Base-by-base conservation (phyloP, 257 asterid genomes). In the Linaria vulgaris region DNA sequence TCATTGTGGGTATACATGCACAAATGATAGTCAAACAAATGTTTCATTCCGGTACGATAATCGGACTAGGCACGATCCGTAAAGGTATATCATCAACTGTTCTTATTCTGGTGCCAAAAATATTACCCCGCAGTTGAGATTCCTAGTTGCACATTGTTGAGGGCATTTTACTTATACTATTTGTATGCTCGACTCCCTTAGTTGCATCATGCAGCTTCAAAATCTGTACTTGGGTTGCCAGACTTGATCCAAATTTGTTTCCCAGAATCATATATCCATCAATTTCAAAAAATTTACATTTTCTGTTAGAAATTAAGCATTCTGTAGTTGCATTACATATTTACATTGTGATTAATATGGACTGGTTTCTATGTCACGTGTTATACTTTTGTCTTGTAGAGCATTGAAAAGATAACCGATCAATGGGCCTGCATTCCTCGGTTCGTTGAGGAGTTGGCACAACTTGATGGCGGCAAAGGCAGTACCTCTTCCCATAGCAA, bases 341-440 rank as follows among this genome's bases (percentile, higher is more conserved):
- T 15, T n/a, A n/a, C n/a, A n/a, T 44, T 44, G 17, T 13, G 49
- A 44, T 41, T 41, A 11, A n/a, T 44, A 13, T 14, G 49, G 16
- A 13, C 49, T 12, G 17, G 1, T 44, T 44, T 13, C 17, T 44
- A 12, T 13, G 3, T 44, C 49, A 44, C 17, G 11, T n/a, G 17
- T 14, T 44, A 13, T 44, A n/a, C 6, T 34, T 24, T 63, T 58
- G 52, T 74, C 31, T 68, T 62, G 13, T 59, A 94, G 99, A 86
- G 75, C 57, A 57, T 90, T 56, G 76, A 65, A 61, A 72, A 58
- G 22, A 64, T 82, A 74, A 71, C 77, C 6, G 94, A 88, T 75
- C 88, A 84, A 62, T 91, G 98, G 98, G 87, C 83, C 30, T 86
- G 95, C 82, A 60, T 90, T 58, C 99, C 99, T 56, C 78, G 72